Evolutionary conservation across 2,329 filamentous ascomycete species (phyloP), one percentile per base, ranked within the genome.

Genomic region (Trichoderma hamatum): DNA sequence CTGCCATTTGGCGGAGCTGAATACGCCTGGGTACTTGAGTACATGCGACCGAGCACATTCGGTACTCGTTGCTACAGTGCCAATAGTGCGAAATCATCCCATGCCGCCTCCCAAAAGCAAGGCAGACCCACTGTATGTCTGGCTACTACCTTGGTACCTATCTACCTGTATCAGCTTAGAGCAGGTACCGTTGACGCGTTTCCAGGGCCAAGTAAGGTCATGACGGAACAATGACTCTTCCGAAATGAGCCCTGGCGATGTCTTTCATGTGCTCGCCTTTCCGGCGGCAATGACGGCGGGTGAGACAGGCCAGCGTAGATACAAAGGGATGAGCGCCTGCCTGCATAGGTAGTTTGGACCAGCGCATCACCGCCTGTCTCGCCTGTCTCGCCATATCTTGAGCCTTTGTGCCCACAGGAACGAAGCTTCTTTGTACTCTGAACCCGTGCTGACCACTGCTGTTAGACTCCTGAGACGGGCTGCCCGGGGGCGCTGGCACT

Each of bases 311-410:
- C 16, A n/a, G 16, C 39, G 39, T 7, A 19, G 54, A 32, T 13
- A 9, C 26, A 28, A 32, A 28, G 21, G 52, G 46, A 55, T 32
- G 30, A 34, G 10, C 16, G 10, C 39, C 39, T 19, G 51, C 26
- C n/a, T 28, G 49, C 16, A 34, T 30, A 9, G 39, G 39, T n/a
- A 43, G 39, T 43, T n/a, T 19, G 39, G 39, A 43, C 39, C 61
- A 64, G 54, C 64, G 64, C 64, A 67, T 67, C 64, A 67, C 64
- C 64, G 64, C 64, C 54, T 59, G 39, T 58, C 39, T 21, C 39
- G 39, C 39, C 39, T 28, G 5, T 30, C 63, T 58, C n/a, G n/a
- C n/a, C n/a, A n/a, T n/a, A n/a, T n/a, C 24, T 21, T 26, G 4
- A 16, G 28, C 30, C 63, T 34, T 24, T 65, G n/a, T n/a, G 52